Percentiles rank a stretch among this genome's conserved stretches.
Conservation (phyloP, 495 filamentous ascomycete genomes). For the Saxophila tyrrhenica region DNA sequence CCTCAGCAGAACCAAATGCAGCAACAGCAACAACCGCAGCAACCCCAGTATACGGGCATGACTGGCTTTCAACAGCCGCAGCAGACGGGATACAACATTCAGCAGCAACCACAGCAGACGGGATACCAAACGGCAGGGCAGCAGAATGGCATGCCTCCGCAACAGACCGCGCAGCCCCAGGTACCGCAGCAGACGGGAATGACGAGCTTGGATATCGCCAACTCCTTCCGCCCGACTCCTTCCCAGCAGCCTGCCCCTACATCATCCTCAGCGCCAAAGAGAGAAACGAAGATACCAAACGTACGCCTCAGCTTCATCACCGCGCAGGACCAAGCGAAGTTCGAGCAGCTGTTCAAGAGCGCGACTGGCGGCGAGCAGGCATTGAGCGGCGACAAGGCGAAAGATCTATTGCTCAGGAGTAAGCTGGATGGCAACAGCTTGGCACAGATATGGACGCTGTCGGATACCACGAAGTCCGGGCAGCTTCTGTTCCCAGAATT, state of each 20-base stretch:
- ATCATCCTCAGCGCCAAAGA: slow-evolving; percentile 38
- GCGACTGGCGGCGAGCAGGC: slow-evolving; percentile 80
- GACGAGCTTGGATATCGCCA: slow-evolving; percentile 73
- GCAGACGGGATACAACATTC: slow-evolving; percentile 28
- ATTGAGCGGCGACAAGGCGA: slow-evolving; percentile 81
- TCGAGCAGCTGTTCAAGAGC: slow-evolving; percentile 95
- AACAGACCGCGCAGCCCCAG: slow-evolving; percentile 31
- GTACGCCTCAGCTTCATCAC: slow-evolving; percentile 93
- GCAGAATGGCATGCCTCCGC: slow-evolving; percentile 35
- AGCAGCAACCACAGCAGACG: slow-evolving; percentile 13
- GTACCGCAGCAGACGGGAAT: slow-evolving; percentile 37
- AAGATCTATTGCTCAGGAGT: slow-evolving; percentile 77
- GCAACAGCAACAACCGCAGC: not conserved
- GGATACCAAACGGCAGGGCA: slow-evolving; percentile 31
- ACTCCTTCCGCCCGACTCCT: slow-evolving; percentile 57
- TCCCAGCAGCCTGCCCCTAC: slow-evolving; percentile 41
- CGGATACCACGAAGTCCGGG: slow-evolving; percentile 92
- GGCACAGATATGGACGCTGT: slow-evolving; percentile 87
- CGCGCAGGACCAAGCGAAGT: slow-evolving; percentile 88
- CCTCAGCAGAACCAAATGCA: slow-evolving; percentile 41
- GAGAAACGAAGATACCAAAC: slow-evolving; percentile 70
- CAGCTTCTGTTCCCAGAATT: slow-evolving; percentile 98
- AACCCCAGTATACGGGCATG: slow-evolving; percentile 44
- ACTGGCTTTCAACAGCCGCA: slow-evolving; percentile 34
- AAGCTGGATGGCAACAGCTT: slow-evolving; percentile 71